Percentiles rank a stretch among this genome's conserved stretches.
These are phyloP conservation scores for Penicillium flavigenum DNA, from an alignment of 495 filamentous ascomycete species.

Conservation along the genomic window DNA sequence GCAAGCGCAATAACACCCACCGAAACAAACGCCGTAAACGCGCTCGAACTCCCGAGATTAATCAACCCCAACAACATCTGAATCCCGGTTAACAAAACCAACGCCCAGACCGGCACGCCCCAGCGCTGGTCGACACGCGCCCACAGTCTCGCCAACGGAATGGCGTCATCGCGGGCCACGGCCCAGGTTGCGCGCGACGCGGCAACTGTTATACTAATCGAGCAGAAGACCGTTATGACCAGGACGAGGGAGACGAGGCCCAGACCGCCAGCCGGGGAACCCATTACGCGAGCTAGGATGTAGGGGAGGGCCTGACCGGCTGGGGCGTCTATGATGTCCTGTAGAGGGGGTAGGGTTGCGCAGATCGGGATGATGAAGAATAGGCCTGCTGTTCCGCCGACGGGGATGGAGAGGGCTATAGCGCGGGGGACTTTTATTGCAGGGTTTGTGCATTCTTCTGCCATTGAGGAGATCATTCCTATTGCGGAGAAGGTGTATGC, in stretches of 20 bases:
- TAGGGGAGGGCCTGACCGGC: slow-evolving; percentile 47
- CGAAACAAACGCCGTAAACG: slow-evolving; percentile 64
- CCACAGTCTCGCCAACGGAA: slow-evolving; percentile 38
- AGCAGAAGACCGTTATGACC: slow-evolving; percentile 62
- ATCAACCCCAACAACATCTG: slow-evolving; percentile 59
- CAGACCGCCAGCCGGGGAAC: slow-evolving; percentile 47
- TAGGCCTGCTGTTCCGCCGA: slow-evolving; percentile 43
- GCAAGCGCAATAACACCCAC: slow-evolving; percentile 62
- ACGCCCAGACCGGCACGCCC: slow-evolving; percentile 39
- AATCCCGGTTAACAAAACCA: slow-evolving; percentile 36
- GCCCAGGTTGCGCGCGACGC: slow-evolving; percentile 61
- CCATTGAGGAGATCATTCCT: slow-evolving; percentile 54
- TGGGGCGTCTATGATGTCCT: slow-evolving; percentile 42
- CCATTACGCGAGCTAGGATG: slow-evolving; percentile 50
- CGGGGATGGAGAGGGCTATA: slow-evolving; percentile 43
- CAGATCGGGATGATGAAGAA: slow-evolving; percentile 52
- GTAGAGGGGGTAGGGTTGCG: slow-evolving; percentile 45
- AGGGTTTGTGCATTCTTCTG: slow-evolving; percentile 48
- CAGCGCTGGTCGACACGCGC: slow-evolving; percentile 30
- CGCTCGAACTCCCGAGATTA: slow-evolving; percentile 58
- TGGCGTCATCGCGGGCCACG: slow-evolving; percentile 55
- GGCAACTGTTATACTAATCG: slow-evolving; percentile 60
- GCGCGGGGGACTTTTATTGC: slow-evolving; percentile 47
- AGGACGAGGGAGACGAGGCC: slow-evolving; percentile 53
- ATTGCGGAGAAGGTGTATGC: slow-evolving; percentile 53